These are phyloP conservation scores for Cladophialophora psammophila DNA, from an alignment of 2,329 filamentous ascomycete species.

Conservation along the genomic window DNA sequence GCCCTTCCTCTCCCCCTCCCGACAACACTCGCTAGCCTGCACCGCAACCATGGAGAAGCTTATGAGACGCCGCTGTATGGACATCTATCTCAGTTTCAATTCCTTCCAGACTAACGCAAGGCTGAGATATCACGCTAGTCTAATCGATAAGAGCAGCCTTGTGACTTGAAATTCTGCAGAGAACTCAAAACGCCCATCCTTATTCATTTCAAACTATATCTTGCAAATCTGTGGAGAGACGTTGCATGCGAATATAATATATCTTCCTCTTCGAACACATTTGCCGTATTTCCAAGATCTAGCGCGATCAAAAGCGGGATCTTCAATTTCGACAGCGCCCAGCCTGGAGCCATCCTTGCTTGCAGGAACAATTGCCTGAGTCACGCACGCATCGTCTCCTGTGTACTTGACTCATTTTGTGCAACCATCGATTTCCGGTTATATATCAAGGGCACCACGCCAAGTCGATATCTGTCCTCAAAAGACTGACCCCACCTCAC, in stretches of 20 bases:
- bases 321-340: too few species aligned
- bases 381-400: not conserved
- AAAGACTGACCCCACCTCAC: not conserved
- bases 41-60: too few species aligned
- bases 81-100: too few species aligned
- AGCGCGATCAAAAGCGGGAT: not conserved
- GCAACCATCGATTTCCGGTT: not conserved
- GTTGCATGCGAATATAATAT: not conserved
- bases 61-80: too few species aligned
- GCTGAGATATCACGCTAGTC: slow-evolving; percentile 6
- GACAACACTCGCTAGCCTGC: too few species aligned
- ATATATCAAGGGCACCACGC: not conserved
- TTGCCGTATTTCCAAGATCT: not conserved
- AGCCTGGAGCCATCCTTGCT: too few species aligned
- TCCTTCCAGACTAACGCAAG: not conserved
- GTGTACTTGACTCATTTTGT: not conserved
- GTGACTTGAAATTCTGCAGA: not conserved
- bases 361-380: not conserved
- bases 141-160: not conserved
- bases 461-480: not conserved
- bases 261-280: not conserved
- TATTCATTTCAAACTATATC: not conserved
- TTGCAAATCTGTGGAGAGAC: not conserved
- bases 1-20: too few species aligned
- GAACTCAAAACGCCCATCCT: not conserved